A percentile compares a stretch with the other conserved stretches of the same genome.
These are phyloP conservation scores for Massariosphaeria phaeospora DNA, from an alignment of 495 filamentous ascomycete genomes.

Conservation along the genomic window DNA sequence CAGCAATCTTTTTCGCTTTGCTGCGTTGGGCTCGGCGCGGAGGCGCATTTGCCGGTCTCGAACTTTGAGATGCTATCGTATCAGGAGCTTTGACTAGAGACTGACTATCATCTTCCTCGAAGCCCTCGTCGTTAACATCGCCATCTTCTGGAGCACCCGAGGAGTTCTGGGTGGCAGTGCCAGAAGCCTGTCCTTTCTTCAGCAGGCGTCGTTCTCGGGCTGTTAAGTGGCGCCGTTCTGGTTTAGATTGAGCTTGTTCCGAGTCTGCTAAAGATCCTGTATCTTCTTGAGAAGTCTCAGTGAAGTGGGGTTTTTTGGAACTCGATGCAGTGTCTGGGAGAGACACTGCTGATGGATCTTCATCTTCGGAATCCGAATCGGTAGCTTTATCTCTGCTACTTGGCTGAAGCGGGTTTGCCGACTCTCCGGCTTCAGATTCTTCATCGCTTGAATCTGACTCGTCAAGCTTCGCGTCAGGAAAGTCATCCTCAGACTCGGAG, in stretches of 20 bases:
- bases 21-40: constrained; percentile 70
- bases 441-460: constrained; percentile 31
- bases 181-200: constrained; percentile 44
- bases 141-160: constrained; percentile 18
- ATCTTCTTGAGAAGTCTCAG: constrained; percentile 32
- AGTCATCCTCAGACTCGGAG: constrained; percentile 38
- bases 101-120: neutral
- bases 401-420: constrained; percentile 24
- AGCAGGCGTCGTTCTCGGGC: constrained; percentile 49
- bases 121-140: constrained; percentile 6
- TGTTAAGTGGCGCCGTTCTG: constrained; percentile 44
- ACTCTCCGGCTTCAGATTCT: constrained; percentile 38
- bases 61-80: constrained; percentile 29
- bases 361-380: constrained; percentile 15
- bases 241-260: constrained; percentile 27
- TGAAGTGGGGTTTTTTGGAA: neutral
- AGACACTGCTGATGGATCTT: neutral
- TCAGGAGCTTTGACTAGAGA: constrained; percentile 8
- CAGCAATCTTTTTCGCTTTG: constrained; percentile 81
- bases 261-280: constrained; percentile 22
- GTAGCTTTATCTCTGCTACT: neutral
- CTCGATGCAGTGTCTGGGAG: neutral
- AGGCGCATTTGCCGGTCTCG: constrained; percentile 29
- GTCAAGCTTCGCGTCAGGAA: constrained; percentile 38
- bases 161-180: constrained; percentile 19